Percentiles rank a stretch among this genome's conserved stretches.
phyloP scores from a whole-genome alignment of 2,329 filamentous ascomycete species.

The Cladobotryum protrusum region DNA sequence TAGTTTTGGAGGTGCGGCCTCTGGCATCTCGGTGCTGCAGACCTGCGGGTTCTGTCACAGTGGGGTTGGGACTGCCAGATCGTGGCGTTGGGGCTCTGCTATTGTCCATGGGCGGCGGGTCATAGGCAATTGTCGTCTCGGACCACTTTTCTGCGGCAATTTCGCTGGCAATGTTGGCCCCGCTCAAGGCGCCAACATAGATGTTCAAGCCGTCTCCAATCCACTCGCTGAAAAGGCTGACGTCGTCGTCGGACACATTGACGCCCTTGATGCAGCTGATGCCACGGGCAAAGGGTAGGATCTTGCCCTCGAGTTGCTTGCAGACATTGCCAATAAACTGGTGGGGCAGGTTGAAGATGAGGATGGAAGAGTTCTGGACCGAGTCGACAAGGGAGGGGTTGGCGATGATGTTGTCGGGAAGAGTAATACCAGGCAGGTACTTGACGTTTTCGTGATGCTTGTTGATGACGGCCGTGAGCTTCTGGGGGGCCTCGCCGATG shows the following conservation, averaged over 20 bases:
- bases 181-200: slow-evolving; percentile 92
- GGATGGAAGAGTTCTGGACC: slow-evolving; percentile 76
- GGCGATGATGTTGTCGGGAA: slow-evolving; percentile 78
- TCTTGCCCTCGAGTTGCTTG: slow-evolving; percentile 76
- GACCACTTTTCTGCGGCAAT: slow-evolving; percentile 95
- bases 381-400: slow-evolving; percentile 76
- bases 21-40: slow-evolving; percentile 63
- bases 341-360: slow-evolving; percentile 95
- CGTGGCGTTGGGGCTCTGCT: slow-evolving; percentile 61
- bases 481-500: slow-evolving; percentile 63
- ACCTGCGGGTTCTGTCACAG: slow-evolving; percentile 47
- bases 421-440: slow-evolving; percentile 82
- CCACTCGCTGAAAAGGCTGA: slow-evolving; percentile 88
- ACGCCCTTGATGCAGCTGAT: slow-evolving; percentile 99
- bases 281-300: slow-evolving; percentile 84
- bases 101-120: slow-evolving; percentile 77
- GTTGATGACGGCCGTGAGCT: slow-evolving; percentile 90
- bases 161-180: slow-evolving; percentile 93
- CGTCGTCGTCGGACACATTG: slow-evolving; percentile 78
- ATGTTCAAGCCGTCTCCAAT: slow-evolving; percentile 89
- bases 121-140: slow-evolving; percentile 94
- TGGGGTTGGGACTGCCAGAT: slow-evolving; percentile 41
- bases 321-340: slow-evolving; percentile 90
- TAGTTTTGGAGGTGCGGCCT: slow-evolving; percentile 60
- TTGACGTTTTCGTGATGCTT: slow-evolving; percentile 92